Evolutionary conservation across 352 stramenopile genomes (phyloP), one percentile per base, ranked within the genome.

Genomic region (Globisporangium irregulare): DNA sequence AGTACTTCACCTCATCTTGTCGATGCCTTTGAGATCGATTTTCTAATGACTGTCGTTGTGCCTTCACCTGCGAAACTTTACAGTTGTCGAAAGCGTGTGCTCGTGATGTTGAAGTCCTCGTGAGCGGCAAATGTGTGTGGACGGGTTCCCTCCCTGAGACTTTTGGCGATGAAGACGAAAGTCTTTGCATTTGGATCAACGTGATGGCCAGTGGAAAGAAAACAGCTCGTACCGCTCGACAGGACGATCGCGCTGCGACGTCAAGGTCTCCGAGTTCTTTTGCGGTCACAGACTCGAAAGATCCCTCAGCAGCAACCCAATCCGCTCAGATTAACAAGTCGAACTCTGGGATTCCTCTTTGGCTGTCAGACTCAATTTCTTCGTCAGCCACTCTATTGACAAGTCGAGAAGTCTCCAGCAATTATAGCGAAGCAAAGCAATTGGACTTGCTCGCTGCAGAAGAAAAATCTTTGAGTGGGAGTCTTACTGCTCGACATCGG

Each of bases 131-230:
- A 62, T 89, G 74, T 10, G 77, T 93, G 0, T 95, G 87, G 87
- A 90, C 75, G 1, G 87, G 87, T 2, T 95, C 87, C 9, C 66
- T 95, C 3, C 80, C 82, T 2, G 82, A 94, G 74, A 88, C 76
- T 0, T 91, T 84, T 68, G 87, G 84, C 0, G 73, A 89, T 48
- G 74, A 86, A 59, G 84, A 91, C 29, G 87, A 90, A 32, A 90
- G 79, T 51, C 59, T 73, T 1, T 94, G 87, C 41, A 81, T 74
- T 2, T 94, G 84, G 87, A 86, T 94, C 58, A 83, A 79, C 51
- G 74, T 93, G 12, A 67, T 72, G 5, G 50, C 70, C 20, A 51
- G 29, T 7, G 41, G 59, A 1, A 82, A 80, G 58, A 90, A 89
- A 53, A 73, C 74, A 9, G 18, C 70, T 46, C 69, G 74, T 1